Conservation (phyloP, 176 grass and related monocot species). For the Carex cristatella region DNA sequence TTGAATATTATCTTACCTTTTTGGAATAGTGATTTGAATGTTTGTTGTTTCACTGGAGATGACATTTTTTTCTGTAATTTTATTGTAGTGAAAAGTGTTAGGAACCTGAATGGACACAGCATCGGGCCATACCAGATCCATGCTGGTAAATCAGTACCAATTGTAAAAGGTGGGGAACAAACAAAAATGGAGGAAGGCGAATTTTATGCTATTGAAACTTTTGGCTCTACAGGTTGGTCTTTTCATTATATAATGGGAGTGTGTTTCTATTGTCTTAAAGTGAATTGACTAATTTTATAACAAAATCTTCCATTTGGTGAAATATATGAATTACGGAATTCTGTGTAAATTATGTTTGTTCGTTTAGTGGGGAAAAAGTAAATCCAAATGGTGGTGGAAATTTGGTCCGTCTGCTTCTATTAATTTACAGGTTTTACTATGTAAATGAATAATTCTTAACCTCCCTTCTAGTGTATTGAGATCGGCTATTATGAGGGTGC, state of each 20-base stretch:
- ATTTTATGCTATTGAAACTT: constrained; percentile 97
- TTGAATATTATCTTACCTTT: background rate
- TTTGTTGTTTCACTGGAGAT: background rate
- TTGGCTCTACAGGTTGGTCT: constrained; percentile 77
- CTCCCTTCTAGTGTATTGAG: background rate
- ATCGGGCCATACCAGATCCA: constrained; percentile 97
- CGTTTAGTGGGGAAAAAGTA: background rate
- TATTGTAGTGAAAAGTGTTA: constrained; percentile 85
- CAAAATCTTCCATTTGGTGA: background rate
- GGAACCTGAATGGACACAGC: constrained; percentile 95
- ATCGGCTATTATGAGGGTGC: background rate
- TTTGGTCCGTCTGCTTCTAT: background rate
- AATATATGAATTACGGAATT: background rate
- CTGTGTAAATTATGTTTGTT: background rate
- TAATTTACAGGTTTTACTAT: background rate
- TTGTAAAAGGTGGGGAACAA: constrained; percentile 95
- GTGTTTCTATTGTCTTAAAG: background rate
- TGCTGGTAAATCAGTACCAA: constrained; percentile 92
- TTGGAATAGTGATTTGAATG: background rate
- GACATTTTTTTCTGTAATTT: background rate
- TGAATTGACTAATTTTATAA: background rate
- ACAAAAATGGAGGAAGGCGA: constrained; percentile 99
- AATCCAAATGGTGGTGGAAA: background rate
- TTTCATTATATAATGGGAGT: background rate
- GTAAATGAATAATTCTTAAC: background rate